A percentile compares a stretch with the other conserved stretches of the same genome.
Conservation (phyloP, 1,284 basidiomycete genomes). For the Amylostereum areolatum region DNA sequence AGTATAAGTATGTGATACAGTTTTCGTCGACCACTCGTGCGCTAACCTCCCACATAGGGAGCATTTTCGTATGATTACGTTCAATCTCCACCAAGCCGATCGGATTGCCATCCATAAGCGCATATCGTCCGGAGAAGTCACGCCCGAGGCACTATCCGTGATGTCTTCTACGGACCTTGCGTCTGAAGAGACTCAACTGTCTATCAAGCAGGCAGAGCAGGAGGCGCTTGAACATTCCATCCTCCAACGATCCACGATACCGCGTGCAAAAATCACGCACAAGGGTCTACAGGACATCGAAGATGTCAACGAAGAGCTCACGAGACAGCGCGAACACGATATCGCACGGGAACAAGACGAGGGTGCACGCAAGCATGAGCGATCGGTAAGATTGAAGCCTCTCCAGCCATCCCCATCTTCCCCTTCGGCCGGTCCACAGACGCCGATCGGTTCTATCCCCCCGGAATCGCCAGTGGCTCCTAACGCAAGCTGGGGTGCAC, state of each 20-base stretch:
- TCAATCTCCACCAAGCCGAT: conserved; percentile 74
- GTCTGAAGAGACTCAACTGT: conserved; percentile 74
- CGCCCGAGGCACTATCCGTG: conserved; percentile 63
- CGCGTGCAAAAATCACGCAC: conserved; percentile 83
- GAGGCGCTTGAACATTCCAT: conserved; percentile 81
- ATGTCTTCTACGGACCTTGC: conserved; percentile 85
- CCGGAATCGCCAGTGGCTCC: conserved; percentile 13
- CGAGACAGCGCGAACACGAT: conserved; percentile 44
- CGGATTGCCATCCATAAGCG: conserved; percentile 69
- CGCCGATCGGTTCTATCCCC: conserved; percentile 5
- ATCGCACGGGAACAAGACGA: conserved; percentile 45
- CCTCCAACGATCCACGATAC: conserved; percentile 60
- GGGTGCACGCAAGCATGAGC: conserved; percentile 57
- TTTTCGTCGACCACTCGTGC: background rate
- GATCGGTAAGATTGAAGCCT: conserved; percentile 44
- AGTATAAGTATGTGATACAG: conserved; percentile 66
- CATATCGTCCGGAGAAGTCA: conserved; percentile 60
- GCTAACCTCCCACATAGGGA: conserved; percentile 43
- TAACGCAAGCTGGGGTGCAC: conserved; percentile 49
- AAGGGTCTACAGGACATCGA: conserved; percentile 87
- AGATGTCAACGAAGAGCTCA: conserved; percentile 53
- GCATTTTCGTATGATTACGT: conserved; percentile 77
- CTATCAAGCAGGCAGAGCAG: conserved; percentile 73
- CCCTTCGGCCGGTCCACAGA: conserved; percentile 2
- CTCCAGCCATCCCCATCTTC: conserved; percentile 24